These are phyloP conservation scores for Hydnomerulius pinastri DNA, from an alignment of 768 basidiomycete species.

Conservation along the genomic window DNA sequence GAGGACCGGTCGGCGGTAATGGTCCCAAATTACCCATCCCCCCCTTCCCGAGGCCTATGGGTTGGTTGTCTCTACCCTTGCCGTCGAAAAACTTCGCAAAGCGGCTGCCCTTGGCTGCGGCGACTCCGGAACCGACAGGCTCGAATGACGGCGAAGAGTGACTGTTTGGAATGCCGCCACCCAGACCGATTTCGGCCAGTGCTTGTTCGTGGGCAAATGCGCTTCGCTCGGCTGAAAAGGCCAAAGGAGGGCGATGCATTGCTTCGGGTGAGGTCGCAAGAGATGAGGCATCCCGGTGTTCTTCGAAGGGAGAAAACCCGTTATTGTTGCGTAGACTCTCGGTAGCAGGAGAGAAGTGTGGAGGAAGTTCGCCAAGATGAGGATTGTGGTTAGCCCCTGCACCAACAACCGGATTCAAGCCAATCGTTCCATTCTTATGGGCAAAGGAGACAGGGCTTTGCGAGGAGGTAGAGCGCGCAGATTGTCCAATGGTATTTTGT, in stretches of 20 bases:
- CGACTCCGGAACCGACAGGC: constrained; percentile 44
- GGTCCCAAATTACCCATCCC: constrained; percentile 42
- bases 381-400: constrained; percentile 10
- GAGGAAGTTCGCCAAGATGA: constrained; percentile 15
- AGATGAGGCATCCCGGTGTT: constrained; percentile 25
- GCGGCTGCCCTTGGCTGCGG: constrained; percentile 71
- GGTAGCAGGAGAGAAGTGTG: constrained; percentile 9
- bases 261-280: constrained; percentile 20
- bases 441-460: constrained; percentile 25
- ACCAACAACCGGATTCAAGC: constrained; percentile 10
- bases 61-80: constrained; percentile 52
- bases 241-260: constrained; percentile 19
- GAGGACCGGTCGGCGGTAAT: constrained; percentile 47
- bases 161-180: constrained; percentile 17
- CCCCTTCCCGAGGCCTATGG: constrained; percentile 36
- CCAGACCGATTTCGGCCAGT: constrained; percentile 15
- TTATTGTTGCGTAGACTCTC: constrained; percentile 20
- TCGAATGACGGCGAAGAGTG: constrained; percentile 23
- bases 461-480: constrained; percentile 20
- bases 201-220: constrained; percentile 25
- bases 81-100: constrained; percentile 87
- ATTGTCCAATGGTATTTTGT: constrained; percentile 17
- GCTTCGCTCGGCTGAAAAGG: constrained; percentile 21
- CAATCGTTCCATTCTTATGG: constrained; percentile 23
- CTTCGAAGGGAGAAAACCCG: constrained; percentile 62